Conservation (phyloP, 768 basidiomycete genomes). For the Naganishia antarctica region DNA sequence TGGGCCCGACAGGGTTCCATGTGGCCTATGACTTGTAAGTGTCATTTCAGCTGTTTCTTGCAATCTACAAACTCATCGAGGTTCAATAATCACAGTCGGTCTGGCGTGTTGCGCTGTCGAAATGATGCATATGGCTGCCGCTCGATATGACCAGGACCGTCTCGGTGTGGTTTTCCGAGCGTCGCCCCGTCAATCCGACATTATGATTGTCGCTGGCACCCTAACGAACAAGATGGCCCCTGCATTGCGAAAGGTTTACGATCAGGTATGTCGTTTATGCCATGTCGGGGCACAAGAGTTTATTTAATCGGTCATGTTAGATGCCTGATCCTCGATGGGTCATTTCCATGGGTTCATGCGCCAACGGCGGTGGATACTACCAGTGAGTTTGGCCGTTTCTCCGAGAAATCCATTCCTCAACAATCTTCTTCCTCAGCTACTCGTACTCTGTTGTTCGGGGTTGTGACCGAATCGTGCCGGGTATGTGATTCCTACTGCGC, state of each 20-base stretch:
- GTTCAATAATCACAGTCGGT: constrained; percentile 54
- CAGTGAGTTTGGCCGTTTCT: constrained; percentile 20
- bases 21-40: constrained; percentile 86
- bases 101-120: constrained; percentile 98
- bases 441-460: constrained; percentile 98
- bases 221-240: constrained; percentile 99
- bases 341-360: constrained; percentile 99
- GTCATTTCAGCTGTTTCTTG: background rate
- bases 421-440: constrained; percentile 70
- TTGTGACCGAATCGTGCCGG: constrained; percentile 93
- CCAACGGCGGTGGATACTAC: constrained; percentile 77
- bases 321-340: constrained; percentile 99
- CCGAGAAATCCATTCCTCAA: constrained; percentile 51
- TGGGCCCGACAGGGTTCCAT: constrained; percentile 97
- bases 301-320: constrained; percentile 53
- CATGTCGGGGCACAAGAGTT: background rate
- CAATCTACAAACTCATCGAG: constrained; percentile 8
- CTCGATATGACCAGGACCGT: constrained; percentile 96
- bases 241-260: constrained; percentile 89
- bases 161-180: constrained; percentile 97
- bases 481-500: background rate
- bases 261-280: constrained; percentile 47
- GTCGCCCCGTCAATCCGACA: constrained; percentile 93
- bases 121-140: constrained; percentile 87
- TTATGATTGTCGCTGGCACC: constrained; percentile 99